phyloP scores from a whole-genome alignment of 1,284 basidiomycete genomes.

The Ganoderma meredithae region DNA sequence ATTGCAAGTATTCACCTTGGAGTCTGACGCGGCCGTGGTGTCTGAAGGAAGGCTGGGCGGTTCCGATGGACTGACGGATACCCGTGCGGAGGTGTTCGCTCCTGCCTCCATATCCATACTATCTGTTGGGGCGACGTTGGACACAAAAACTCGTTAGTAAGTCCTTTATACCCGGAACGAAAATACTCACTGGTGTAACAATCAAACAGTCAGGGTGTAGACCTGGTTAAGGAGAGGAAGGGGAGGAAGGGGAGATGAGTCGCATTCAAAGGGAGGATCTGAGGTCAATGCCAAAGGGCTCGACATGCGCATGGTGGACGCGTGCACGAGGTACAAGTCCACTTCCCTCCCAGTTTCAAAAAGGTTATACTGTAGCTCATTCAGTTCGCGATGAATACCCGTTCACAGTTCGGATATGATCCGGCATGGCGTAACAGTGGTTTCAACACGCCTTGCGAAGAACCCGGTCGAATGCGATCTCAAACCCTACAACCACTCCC shows the following conservation, averaged over 20 bases:
- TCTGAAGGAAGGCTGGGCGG: not conserved
- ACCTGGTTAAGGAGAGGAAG: not conserved
- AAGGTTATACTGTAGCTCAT: no score
- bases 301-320: no score
- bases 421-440: not conserved
- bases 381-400: no score
- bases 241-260: not conserved
- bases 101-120: no score
- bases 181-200: not conserved
- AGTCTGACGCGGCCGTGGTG: not conserved
- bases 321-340: no score
- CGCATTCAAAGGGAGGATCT: not conserved
- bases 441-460: not conserved
- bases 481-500: constrained; percentile 41
- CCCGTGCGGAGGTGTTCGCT: no score
- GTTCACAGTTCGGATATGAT: no score
- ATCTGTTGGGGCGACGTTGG: no score
- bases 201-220: not conserved
- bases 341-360: no score
- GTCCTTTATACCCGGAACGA: not conserved
- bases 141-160: no score
- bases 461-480: not conserved
- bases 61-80: no score
- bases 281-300: no score
- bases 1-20: not conserved